Base-by-base conservation (phyloP, 495 filamentous ascomycete genomes). In the Chaetomidium leptoderma region DNA sequence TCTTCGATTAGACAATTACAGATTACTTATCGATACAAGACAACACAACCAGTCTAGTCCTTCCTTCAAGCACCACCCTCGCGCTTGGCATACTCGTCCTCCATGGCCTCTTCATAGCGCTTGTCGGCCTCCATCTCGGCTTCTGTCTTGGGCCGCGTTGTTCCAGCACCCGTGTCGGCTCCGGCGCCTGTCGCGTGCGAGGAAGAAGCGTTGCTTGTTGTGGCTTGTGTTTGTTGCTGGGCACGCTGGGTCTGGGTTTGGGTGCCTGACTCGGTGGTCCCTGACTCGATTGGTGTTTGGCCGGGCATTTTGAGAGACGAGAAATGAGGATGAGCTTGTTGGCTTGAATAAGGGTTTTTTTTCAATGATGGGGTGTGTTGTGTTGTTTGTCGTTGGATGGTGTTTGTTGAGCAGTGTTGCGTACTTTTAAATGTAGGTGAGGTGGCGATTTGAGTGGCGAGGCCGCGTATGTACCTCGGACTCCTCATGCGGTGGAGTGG, bases 71-170 rank as follows among this genome's bases (percentile, higher is more conserved):
- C 83, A 37, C 86, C 86, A 1, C 86, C 86, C 61, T 88, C 86
- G 46, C 86, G 70, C 77, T 88, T 88, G n/a, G 86, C 85, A 67
- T 90, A 89, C 70, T 90, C 86, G 39, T 89, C 86, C 74, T 87
- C 84, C 59, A 88, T 89, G n/a, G 79, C 72, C 72, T 88, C 85
- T 65, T 86, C 82, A 50, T 88, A 90, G 16, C 80, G 55, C 24
- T 74, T 74, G 57, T 86, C 84, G 2, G 81, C 84, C 64, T 83
- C 82, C 23, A 66, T 29, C 57, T 76, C 73, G 0, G 65, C 72
- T 57, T 70, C 70, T 0, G 73, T 75, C 63, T 74, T 76, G 23
- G 63, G 60, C 49, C 73, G 56, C 6, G 66, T 74, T 1, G 58
- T 64, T 1, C 73, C 73, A 0, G 72, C 73, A 37, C 73, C 73